A percentile compares a stretch with the other conserved stretches of the same genome.
Evolutionary conservation across 2,329 filamentous ascomycete species (phyloP).

Genomic region (Sclerotinia nivalis): DNA sequence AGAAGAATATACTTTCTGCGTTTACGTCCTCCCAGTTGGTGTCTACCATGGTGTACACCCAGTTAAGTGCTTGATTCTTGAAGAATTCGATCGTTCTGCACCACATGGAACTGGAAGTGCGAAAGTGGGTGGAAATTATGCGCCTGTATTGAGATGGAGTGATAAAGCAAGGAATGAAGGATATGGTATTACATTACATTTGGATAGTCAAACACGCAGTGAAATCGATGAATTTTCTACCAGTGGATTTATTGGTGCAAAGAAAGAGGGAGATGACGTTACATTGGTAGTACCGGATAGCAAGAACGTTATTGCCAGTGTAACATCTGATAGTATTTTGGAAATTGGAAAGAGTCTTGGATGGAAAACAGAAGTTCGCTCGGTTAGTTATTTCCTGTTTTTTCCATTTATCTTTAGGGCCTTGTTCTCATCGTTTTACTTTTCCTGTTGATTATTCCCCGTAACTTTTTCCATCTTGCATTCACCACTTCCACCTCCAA

Average conservation of each 20-base stretch:
- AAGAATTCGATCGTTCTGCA: constrained; percentile 92
- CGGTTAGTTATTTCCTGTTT: constrained; percentile 51
- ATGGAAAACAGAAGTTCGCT: constrained; percentile 78
- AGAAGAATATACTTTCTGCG: constrained; percentile 88
- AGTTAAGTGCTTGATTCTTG: constrained; percentile 83
- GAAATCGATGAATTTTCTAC: constrained; percentile 97
- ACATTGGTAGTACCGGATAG: constrained; percentile 80
- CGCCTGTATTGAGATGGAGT: constrained; percentile 84
- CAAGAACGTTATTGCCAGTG: constrained; percentile 81
- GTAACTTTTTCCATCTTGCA: neutral
- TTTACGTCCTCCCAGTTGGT: constrained; percentile 88
- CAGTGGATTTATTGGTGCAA: constrained; percentile 84
- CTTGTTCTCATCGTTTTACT: neutral
- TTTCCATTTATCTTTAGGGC: neutral
- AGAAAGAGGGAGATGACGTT: constrained; percentile 48
- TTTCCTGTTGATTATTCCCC: neutral
- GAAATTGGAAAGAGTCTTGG: constrained; percentile 76
- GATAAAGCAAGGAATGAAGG: constrained; percentile 77
- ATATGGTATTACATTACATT: constrained; percentile 90
- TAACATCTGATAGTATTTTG: constrained; percentile 78
- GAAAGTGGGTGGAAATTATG: constrained; percentile 97
- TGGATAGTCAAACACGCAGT: constrained; percentile 80
- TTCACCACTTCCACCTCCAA: neutral
- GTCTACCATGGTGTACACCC: constrained; percentile 91
- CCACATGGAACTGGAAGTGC: constrained; percentile 85